Base-by-base conservation (phyloP, 306 rosid genomes). In the Cicer judaicum region DNA sequence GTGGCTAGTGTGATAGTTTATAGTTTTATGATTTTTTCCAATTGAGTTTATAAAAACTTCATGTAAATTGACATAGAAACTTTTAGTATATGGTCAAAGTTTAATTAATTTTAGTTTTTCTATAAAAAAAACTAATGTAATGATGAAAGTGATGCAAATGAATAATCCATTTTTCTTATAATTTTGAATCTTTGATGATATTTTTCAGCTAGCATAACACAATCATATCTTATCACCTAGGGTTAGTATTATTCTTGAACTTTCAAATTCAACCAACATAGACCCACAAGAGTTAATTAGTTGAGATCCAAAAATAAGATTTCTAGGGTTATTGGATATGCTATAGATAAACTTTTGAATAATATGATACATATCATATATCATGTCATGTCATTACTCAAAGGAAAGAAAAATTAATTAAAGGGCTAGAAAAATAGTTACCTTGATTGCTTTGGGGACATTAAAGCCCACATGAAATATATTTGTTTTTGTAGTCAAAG, bases 271-370 rank as follows among this genome's bases (percentile, higher is more conserved):
- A 50, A 59, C 68, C 53, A 5, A 64, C 1, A n/a, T n/a, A 38
- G 15, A 64, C n/a, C 13, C 43, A 53, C 10, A n/a, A 50, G 8
- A 62, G 15, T 24, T 11, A 66, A 2, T 53, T 56, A 62, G 65
- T 52, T 44, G 65, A 72, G 49, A 80, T 72, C 71, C 42, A 74
- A 53, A 52, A 39, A 8, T 24, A 83, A 76, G 7, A n/a, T 68
- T 80, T 63, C 74, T 84, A 84, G 87, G 87, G 83, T 68, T 84
- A 75, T 47, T 50, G 14, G 7, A 76, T 53, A 18, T 48, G 38
- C 1, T 15, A 24, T 39, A 62, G 29, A 24, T 42, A 62, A 48
- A 40, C 21, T 63, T 84, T 73, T 24, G 72, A 42, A 73, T 40
- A 18, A 1, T 73, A 64, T 44, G 64, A 62, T 60, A 68, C 64